Evolutionary conservation across 2,329 filamentous ascomycete species (phyloP), one percentile per base, ranked within the genome.

Genomic region (Colletotrichum endophyticum): DNA sequence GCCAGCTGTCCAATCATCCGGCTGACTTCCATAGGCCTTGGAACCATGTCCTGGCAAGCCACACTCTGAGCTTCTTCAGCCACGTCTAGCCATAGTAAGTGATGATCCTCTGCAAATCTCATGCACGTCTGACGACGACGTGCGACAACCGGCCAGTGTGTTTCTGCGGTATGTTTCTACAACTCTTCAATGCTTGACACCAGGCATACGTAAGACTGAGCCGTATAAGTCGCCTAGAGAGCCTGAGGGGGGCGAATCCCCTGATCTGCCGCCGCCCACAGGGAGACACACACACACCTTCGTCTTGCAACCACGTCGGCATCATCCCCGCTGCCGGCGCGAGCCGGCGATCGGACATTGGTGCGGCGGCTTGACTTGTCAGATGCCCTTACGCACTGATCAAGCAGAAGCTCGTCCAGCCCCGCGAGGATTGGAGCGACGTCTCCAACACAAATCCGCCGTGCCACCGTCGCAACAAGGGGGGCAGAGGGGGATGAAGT

Each of bases 111-210:
- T 62, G 66, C 25, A 63, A 32, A 57, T 75, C 62, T 34, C 19
- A 72, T 75, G 73, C 73, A 72, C 30, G 19, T 67, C 61, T 72
- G 62, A 75, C 30, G 69, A 75, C 30, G 28, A 39, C 44, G 67
- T 66, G 44, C 61, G n/a, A 12, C 67, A 19, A 70, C 59, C 25
- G 15, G 25, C 72, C 49, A 57, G 25, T 74, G 25, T 49, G 39
- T 64, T 66, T 66, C 66, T 36, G 15, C 39, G 39, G 19, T 11
- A 49, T n/a, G 39, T 49, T 62, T 28, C 32, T 32, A 22, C 27
- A 61, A 59, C 49, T 61, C 62, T 62, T 72, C 36, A n/a, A 36
- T 30, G 4, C 39, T 56, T 16, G 63, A 53, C 19, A 25, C 49
- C 16, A 27, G 9, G n/a, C 36, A 67, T 56, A 73, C 63, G 36